Base-by-base conservation (phyloP, 2,329 filamentous ascomycete species). In the Hymenotorrendiella dingleyae region DNA sequence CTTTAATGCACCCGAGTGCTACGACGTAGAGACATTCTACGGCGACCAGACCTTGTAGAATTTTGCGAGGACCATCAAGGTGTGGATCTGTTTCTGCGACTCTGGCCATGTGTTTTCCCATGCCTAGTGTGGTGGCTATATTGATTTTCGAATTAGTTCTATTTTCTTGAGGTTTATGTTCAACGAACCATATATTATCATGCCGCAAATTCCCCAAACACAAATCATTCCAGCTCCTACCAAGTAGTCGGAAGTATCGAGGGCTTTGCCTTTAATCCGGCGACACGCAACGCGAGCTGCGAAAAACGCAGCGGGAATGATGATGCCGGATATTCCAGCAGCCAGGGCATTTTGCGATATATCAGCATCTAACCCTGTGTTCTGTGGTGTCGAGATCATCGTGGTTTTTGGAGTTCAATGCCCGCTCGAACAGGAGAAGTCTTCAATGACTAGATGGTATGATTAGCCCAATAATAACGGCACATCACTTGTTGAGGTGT, bases 1-100 rank as follows among this genome's bases (percentile, higher is more conserved):
- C 11, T 27, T 48, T 48, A n/a, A 30, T 42, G 8, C 34, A 22
- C 10, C 34, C 34, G n/a, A 36, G 34, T 20, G 34, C 21, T 5
- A 36, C 21, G 3, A 36, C 34, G 16, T 36, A 36, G 12, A 36
- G 34, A 24, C 34, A 36, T 22, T 36, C 34, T 6, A 36, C 34
- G 12, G 34, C 34, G 9, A 36, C 23, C 34, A 36, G 23, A 7
- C 34, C 34, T 16, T 36, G 34, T 20, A 36, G 4, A n/a, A 36
- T 36, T n/a, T 20, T 9, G 8, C 20, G 34, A 7, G 34, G 34
- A 10, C 34, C 34, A 22, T 9, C 34, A 11, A 36, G 20, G 7
- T 17, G 21, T 17, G 34, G 34, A n/a, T 36, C 34, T 3, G 34
- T 36, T 20, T 14, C 5, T 11, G 34, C 34, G 7, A 36, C 34